Base-by-base conservation (phyloP, 306 rosid species). In the Castanea mollissima region DNA sequence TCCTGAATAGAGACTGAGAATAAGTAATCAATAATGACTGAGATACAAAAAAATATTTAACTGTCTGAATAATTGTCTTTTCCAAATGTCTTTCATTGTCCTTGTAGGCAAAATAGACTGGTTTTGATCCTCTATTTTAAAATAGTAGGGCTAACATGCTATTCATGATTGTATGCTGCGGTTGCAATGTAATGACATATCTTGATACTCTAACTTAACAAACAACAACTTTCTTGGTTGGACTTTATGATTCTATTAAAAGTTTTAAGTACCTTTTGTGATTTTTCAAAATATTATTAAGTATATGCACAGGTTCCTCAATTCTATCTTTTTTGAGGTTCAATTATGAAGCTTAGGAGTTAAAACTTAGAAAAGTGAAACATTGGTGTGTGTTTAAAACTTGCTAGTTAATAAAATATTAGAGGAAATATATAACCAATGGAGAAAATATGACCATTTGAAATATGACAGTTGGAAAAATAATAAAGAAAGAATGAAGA, bases 71-170 rank as follows among this genome's bases (percentile, higher is more conserved):
- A 49, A 3, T 49, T 12, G 54, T 49, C 16, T 49, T 13, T 49
- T 34, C 23, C 12, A 55, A 35, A 7, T 74, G 79, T 65, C 75
- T 38, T 14, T 55, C n/a, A 55, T 59, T 79, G 62, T 68, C 35
- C 31, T 7, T 35, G 41, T 41, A 10, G 65, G 20, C 55, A 32
- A 65, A 55, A 27, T 38, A 23, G 52, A 52, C 25, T 25, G 60
- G 27, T 7, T 19, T 18, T 75, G 49, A 58, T 55, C 15, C 52
- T 2, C 14, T 23, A 51, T 77, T 54, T 77, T 21, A 55, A 54
- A 58, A 8, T 3, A 59, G 34, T 31, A n/a, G 20, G 60, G 51
- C 52, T 52, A 31, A 10, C 16, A 20, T 54, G 65, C 31, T 7
- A 1, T 73, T 31, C 21, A 18, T 55, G 57, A 70, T 18, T n/a